Conservation (phyloP, 2,329 filamentous ascomycete genomes). For the Botryosphaeria dothidea region DNA sequence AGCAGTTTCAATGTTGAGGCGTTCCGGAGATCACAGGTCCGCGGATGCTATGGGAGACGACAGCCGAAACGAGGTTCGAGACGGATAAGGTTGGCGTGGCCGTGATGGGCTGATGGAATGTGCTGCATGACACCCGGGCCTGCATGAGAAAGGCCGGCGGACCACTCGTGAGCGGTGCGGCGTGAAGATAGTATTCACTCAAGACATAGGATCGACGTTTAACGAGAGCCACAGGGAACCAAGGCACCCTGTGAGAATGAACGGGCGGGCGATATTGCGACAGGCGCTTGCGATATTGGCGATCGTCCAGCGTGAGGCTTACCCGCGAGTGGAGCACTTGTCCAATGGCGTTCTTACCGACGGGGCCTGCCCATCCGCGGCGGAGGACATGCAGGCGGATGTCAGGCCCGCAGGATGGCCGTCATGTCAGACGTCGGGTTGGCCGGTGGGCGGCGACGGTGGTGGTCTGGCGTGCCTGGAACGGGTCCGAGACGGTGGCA, state of each 20-base stretch:
- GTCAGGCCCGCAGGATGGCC: constrained; percentile 10
- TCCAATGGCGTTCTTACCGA: constrained; percentile 12
- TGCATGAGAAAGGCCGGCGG: not conserved
- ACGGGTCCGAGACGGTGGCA: not conserved
- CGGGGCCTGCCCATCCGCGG: not conserved
- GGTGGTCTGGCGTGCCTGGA: not conserved
- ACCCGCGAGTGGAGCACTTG: not conserved
- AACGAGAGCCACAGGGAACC: not conserved
- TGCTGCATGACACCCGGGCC: constrained; percentile 13
- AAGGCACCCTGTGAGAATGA: constrained; percentile 8
- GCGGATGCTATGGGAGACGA: not conserved
- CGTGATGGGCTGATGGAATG: constrained; percentile 4
- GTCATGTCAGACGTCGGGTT: not conserved
- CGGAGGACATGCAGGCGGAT: not conserved
- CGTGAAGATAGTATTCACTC: not conserved
- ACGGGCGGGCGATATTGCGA: not conserved
- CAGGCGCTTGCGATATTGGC: not conserved
- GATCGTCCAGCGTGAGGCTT: constrained; percentile 9
- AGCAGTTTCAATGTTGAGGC: not conserved
- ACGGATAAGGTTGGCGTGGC: not conserved
- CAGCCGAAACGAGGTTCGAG: not conserved
- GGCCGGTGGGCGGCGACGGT: not conserved
- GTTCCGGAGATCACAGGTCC: not conserved
- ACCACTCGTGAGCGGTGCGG: not conserved
- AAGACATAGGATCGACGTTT: not conserved